Percentiles rank a stretch among this genome's conserved stretches.
These are phyloP conservation scores for Mycena epipterygia DNA, from an alignment of 768 basidiomycete genomes.

Conservation along the genomic window DNA sequence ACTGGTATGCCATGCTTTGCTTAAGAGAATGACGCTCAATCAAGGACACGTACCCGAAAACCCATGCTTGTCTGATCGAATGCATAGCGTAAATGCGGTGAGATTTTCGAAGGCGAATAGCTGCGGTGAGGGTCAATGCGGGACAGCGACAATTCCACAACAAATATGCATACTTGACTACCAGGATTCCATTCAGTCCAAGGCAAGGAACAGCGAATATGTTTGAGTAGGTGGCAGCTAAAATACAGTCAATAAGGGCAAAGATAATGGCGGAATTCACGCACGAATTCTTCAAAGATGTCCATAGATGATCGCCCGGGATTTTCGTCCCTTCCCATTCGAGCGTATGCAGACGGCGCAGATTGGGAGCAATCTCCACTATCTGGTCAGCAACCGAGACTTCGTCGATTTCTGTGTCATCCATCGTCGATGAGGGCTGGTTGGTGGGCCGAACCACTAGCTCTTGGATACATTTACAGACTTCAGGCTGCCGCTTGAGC, in stretches of 20 bases:
- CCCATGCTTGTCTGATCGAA: neutral
- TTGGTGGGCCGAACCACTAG: neutral
- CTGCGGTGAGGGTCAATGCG: neutral
- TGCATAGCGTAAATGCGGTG: neutral
- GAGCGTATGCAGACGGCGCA: neutral
- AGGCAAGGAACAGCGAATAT: neutral
- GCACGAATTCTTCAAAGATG: neutral
- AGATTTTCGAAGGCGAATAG: neutral
- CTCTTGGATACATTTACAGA: neutral
- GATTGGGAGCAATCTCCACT: neutral
- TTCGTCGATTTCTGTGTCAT: neutral
- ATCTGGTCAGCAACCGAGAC: neutral
- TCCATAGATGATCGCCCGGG: neutral
- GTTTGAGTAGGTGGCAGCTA: neutral
- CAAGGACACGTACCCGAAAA: neutral
- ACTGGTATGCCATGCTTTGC: neutral
- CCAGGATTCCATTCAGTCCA: neutral
- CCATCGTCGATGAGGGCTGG: neutral
- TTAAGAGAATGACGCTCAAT: neutral
- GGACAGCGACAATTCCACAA: neutral
- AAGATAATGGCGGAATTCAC: neutral
- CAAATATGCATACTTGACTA: neutral
- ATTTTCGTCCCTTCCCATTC: neutral
- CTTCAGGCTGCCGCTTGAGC: neutral
- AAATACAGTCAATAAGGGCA: neutral